Base-by-base conservation (phyloP, 345 rosid species). In the Eucalyptus pumila region DNA sequence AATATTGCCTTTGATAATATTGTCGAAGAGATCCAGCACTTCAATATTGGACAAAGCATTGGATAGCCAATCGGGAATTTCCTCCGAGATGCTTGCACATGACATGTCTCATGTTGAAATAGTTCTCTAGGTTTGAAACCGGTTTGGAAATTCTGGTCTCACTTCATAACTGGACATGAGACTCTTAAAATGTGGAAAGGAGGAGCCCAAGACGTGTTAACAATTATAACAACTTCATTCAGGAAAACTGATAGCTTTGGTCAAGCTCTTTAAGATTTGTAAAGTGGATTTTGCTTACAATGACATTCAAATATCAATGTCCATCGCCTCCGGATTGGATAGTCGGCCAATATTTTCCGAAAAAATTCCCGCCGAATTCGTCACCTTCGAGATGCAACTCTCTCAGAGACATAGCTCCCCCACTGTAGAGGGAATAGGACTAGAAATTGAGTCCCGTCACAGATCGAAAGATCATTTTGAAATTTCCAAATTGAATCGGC, bases 261-360 rank as follows among this genome's bases (percentile, higher is more conserved):
- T 76, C 16, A 89, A 88, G 21, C 62, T 92, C 8, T 88, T 88
- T 72, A 48, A 92, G 87, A 80, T 90, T 92, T 16, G 90, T 72
- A 15, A 92, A 89, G 48, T 88, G 93, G 26, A 54, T 54, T 21
- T 54, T 10, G 11, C 24, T 54, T 54, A 54, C 58, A 21, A 54
- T 54, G 10, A 23, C 58, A 52, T 52, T 52, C 9, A 52, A 52
- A 52, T 15, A 51, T 52, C 58, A 52, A 52, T 52, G 10, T 52
- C 58, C 58, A 52, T 45, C 11, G 0, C 11, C 47, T 45, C 47
- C 1, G 47, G 3, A 45, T 45, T 9, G 47, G 47, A 45, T 45
- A 45, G 47, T 45, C 47, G 3, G 47, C 47, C 47, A 3, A 45
- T 45, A 45, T 45, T 45, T 45, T 45, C 4, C 9, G 47, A 9